phyloP scores from a whole-genome alignment of 805 yeast genomes.

The Candida fluviatilis region DNA sequence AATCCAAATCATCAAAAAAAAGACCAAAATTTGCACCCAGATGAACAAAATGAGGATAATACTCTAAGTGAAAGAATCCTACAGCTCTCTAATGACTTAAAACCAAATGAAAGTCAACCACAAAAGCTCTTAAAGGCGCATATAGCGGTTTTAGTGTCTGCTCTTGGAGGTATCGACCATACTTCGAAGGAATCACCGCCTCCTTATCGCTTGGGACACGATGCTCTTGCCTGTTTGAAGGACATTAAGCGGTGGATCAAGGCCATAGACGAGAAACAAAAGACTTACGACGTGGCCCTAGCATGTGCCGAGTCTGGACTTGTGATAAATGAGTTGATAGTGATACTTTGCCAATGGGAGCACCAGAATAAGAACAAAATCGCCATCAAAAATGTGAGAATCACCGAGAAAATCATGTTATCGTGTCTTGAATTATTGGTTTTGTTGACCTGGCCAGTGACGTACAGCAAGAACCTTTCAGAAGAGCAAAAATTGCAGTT shows the following conservation, averaged over 20 bases:
- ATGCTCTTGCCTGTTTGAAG: conserved; percentile 78
- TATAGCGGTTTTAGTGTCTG: conserved; percentile 76
- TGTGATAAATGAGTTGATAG: conserved; percentile 66
- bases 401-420: conserved; percentile 60
- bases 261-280: conserved; percentile 70
- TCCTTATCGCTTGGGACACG: conserved; percentile 80
- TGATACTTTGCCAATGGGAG: conserved; percentile 75
- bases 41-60: conserved; percentile 13
- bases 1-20: no score
- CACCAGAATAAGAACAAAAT: conserved; percentile 28
- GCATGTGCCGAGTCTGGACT: conserved; percentile 82
- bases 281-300: conserved; percentile 75
- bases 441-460: conserved; percentile 81
- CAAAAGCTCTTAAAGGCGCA: conserved; percentile 57
- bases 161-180: conserved; percentile 87
- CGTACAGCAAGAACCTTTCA: conserved; percentile 54
- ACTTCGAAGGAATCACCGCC: conserved; percentile 35
- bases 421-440: conserved; percentile 77
- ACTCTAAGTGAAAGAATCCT: conserved; percentile 17
- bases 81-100: conserved; percentile 19
- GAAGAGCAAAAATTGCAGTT: conserved; percentile 54
- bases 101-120: conserved; percentile 31
- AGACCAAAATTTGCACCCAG: conserved; percentile 1
- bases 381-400: conserved; percentile 22
- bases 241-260: conserved; percentile 88